Conservation (phyloP, 495 filamentous ascomycete genomes). For the Penicillium herquei region DNA sequence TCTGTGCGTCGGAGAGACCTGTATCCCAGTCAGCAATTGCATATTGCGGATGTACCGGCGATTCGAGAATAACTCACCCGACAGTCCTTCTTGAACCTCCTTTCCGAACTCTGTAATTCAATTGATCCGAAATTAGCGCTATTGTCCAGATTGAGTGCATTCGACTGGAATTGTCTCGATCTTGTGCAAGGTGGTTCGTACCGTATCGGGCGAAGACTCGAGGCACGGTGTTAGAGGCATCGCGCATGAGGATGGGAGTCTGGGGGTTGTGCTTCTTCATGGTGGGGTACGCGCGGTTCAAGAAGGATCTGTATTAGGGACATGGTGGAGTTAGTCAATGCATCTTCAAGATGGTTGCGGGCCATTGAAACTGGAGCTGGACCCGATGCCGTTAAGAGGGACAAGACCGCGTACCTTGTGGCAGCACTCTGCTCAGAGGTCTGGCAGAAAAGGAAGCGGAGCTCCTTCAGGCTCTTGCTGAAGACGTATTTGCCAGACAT, state of each 20-base stretch:
- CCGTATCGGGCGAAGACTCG: slow-evolving; percentile 92
- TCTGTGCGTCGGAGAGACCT: slow-evolving; percentile 89
- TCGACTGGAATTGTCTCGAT: neutral
- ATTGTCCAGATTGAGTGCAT: neutral
- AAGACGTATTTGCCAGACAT: slow-evolving; percentile 97
- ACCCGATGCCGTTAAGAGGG: neutral
- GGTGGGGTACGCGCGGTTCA: slow-evolving; percentile 87
- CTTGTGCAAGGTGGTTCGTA: slow-evolving; percentile 40
- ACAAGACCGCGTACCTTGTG: slow-evolving; percentile 58
- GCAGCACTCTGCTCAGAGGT: slow-evolving; percentile 82
- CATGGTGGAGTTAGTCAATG: slow-evolving; percentile 14
- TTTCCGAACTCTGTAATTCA: slow-evolving; percentile 68
- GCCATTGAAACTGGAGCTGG: neutral
- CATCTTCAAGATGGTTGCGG: neutral
- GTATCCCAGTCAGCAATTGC: slow-evolving; percentile 16
- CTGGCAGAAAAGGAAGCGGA: slow-evolving; percentile 97
- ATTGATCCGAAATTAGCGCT: neutral
- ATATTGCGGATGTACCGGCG: neutral
- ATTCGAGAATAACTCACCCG: slow-evolving; percentile 52
- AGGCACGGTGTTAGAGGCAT: slow-evolving; percentile 78
- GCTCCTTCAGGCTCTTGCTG: slow-evolving; percentile 81
- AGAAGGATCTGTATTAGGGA: slow-evolving; percentile 65
- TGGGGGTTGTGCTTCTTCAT: slow-evolving; percentile 99
- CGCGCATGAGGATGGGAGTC: slow-evolving; percentile 91
- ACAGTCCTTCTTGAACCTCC: slow-evolving; percentile 81